Evolutionary conservation across 495 filamentous ascomycete species (phyloP).

Genomic region (Lophium mytilinum): DNA sequence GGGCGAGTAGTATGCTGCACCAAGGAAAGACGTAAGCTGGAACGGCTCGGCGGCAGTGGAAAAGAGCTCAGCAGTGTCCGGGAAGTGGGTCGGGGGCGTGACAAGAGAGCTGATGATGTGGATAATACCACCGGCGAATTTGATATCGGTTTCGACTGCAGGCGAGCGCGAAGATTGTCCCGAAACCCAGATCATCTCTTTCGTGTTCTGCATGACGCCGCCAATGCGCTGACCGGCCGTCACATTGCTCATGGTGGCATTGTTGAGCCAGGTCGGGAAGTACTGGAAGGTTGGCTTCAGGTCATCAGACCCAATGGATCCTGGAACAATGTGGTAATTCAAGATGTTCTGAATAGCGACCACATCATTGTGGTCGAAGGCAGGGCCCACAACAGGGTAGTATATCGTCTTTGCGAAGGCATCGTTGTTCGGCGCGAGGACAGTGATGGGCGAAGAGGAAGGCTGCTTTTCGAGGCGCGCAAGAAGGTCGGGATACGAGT

Average conservation of each 20-base stretch:
- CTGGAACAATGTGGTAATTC: constrained; percentile 49
- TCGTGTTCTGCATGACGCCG: neutral
- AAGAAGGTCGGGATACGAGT: neutral
- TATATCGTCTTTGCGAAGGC: neutral
- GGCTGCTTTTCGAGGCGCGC: neutral
- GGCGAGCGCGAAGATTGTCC: neutral
- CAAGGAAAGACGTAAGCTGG: neutral
- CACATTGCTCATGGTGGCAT: constrained; percentile 40
- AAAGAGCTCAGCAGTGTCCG: neutral
- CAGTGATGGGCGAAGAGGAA: neutral
- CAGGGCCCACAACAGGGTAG: neutral
- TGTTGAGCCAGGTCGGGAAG: constrained; percentile 42
- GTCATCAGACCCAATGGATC: constrained; percentile 30
- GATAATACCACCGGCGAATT: constrained; percentile 56
- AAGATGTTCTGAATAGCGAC: constrained; percentile 33
- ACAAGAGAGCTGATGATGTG: constrained; percentile 47
- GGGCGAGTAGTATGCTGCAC: neutral
- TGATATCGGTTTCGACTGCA: constrained; percentile 43
- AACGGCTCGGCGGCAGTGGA: neutral
- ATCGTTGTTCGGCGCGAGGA: neutral
- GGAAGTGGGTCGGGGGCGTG: neutral
- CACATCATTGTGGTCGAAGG: neutral
- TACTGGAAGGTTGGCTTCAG: neutral
- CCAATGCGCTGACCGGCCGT: constrained; percentile 41
- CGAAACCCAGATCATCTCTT: neutral